Percentiles rank a stretch among this genome's conserved stretches.
These are phyloP conservation scores for Pestalotiopsis sp. DNA, from an alignment of 2,329 filamentous ascomycete species.

Conservation along the genomic window DNA sequence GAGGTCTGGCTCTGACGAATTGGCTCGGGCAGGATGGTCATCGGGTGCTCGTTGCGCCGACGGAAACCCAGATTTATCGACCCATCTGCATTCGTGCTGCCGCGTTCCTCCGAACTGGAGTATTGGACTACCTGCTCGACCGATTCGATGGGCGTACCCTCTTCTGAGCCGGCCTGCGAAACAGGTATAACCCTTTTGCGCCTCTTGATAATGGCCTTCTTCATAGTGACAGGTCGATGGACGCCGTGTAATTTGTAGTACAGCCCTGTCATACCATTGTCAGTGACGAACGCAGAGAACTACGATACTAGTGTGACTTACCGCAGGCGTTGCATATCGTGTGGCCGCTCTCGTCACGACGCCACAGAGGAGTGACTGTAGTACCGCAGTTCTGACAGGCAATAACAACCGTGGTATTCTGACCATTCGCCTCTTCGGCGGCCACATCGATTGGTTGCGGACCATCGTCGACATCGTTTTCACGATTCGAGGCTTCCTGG, in stretches of 20 bases:
- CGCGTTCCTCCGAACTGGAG: slow-evolving; percentile 47
- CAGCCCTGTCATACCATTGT: slow-evolving; percentile 59
- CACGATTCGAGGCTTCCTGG: slow-evolving; percentile 32
- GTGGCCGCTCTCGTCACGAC: slow-evolving; percentile 89
- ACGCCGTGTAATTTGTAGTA: slow-evolving; percentile 97
- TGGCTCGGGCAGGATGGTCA: slow-evolving; percentile 51
- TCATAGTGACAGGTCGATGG: slow-evolving; percentile 96
- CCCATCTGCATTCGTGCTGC: slow-evolving; percentile 64
- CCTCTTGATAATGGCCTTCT: slow-evolving; percentile 95
- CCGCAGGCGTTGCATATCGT: slow-evolving; percentile 99
- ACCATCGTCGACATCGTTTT: slow-evolving; percentile 34
- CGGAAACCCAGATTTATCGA: slow-evolving; percentile 65
- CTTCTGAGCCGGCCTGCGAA: slow-evolving; percentile 48
- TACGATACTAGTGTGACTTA: slow-evolving; percentile 48
- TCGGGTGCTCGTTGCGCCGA: slow-evolving; percentile 46
- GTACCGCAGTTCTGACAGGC: slow-evolving; percentile 97
- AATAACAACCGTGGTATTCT: slow-evolving; percentile 70
- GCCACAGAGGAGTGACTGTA: slow-evolving; percentile 94
- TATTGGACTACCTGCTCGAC: slow-evolving; percentile 43
- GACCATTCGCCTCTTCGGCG: slow-evolving; percentile 42
- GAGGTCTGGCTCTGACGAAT: slow-evolving; percentile 45
- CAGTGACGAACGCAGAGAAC: neutral
- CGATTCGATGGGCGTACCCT: slow-evolving; percentile 49
- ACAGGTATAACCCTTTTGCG: slow-evolving; percentile 93
- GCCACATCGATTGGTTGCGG: slow-evolving; percentile 52